Conservation (phyloP, 164 flowering plant species). For the Protea cynaroides region DNA sequence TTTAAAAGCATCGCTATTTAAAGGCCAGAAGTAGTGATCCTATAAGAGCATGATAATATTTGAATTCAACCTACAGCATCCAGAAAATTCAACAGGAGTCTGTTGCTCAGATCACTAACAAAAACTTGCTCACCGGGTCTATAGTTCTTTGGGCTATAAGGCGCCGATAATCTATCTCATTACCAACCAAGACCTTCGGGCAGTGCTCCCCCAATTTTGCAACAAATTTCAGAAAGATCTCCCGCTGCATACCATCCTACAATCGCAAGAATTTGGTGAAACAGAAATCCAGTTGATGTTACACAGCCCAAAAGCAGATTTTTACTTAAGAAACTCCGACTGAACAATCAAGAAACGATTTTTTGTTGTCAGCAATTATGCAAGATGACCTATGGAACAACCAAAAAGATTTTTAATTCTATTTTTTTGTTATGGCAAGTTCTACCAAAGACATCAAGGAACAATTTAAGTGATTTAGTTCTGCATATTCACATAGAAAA, state of each 20-base stretch:
- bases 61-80: not conserved
- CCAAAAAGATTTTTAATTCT: no score
- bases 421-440: no score
- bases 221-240: conserved; percentile 62
- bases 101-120: no score
- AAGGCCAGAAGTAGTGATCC: conserved; percentile 77
- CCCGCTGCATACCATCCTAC: conserved; percentile 97
- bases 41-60: conserved; percentile 16
- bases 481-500: no score
- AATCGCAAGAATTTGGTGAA: conserved; percentile 13
- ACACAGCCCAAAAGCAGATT: not conserved
- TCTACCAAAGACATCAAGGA: not conserved
- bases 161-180: conserved; percentile 93
- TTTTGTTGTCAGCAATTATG: no score
- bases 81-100: not conserved
- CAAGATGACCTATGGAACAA: no score
- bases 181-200: conserved; percentile 62
- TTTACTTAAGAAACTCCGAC: not conserved
- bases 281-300: not conserved
- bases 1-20: conserved; percentile 29
- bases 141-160: conserved; percentile 51
- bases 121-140: conserved; percentile 34
- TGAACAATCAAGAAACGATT: no score
- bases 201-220: conserved; percentile 67
- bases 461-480: no score